Conservation (phyloP, 1,139 yeast species). For the Suhomyces bokatorum region DNA sequence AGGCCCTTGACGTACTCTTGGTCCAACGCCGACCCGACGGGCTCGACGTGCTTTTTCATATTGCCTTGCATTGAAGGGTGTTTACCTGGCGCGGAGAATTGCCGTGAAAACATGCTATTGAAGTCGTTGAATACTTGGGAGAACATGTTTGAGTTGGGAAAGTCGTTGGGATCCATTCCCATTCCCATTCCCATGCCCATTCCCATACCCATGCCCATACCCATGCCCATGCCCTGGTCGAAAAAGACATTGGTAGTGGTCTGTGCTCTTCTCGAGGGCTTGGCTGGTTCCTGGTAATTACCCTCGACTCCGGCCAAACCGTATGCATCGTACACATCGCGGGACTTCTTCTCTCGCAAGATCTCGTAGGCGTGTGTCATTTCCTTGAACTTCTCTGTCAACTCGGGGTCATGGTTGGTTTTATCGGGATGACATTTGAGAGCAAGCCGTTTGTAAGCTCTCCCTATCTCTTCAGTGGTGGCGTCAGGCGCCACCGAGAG, state of each 20-base stretch:
- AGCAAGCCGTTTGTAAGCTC: conserved; percentile 42
- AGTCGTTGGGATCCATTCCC: conserved; percentile 3
- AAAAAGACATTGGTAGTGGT: not conserved
- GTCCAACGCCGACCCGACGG: conserved; percentile 14
- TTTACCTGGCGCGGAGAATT: conserved; percentile 3
- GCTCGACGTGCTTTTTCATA: conserved; percentile 17
- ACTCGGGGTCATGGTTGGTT: conserved; percentile 45
- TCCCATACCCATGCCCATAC: conserved; percentile 3
- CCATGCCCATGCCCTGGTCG: not conserved
- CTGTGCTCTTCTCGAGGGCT: conserved; percentile 7
- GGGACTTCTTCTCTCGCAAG: conserved; percentile 30
- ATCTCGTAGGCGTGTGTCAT: conserved; percentile 47
- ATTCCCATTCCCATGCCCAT: conserved; percentile 6
- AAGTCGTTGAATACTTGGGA: conserved; percentile 43
- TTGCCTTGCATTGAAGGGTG: not conserved
- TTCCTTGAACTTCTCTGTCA: conserved; percentile 47
- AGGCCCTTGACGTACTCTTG: conserved; percentile 33
- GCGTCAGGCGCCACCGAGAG: conserved; percentile 38
- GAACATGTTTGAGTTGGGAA: conserved; percentile 30
- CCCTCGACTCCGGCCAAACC: conserved; percentile 46
- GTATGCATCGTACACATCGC: conserved; percentile 39
- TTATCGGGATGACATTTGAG: conserved; percentile 50
- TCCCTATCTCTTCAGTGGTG: conserved; percentile 41
- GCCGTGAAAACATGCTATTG: conserved; percentile 29
- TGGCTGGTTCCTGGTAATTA: conserved; percentile 16